Percentiles rank a stretch among this genome's conserved stretches.
Conservation (phyloP, 2,329 filamentous ascomycete genomes). For the Colletotrichum lupini region DNA sequence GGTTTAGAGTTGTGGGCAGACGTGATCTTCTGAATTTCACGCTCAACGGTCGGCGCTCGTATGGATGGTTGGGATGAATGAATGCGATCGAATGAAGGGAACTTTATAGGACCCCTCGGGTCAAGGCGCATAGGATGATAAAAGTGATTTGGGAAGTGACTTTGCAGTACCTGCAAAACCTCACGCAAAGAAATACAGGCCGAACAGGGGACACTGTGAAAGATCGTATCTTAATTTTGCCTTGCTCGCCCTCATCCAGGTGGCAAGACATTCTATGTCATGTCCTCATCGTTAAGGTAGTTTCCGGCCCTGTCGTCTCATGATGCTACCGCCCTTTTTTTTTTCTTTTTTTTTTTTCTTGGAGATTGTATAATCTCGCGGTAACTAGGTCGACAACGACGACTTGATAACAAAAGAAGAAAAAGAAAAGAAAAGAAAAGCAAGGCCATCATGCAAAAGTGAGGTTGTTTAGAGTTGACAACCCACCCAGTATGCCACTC, state of each 20-base stretch:
- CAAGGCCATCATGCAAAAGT: constrained; percentile 15
- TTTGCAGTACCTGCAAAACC: not conserved
- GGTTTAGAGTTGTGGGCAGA: not conserved
- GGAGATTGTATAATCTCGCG: not conserved
- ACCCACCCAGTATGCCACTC: not conserved
- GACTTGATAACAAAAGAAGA: not conserved
- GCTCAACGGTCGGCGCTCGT: not conserved
- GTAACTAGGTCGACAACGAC: constrained; percentile 8
- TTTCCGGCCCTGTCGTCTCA: not conserved
- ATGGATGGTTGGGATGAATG: not conserved
- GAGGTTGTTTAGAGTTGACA: not conserved
- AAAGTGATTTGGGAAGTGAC: constrained; percentile 30
- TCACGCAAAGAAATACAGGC: not conserved
- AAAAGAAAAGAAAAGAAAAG: not conserved
- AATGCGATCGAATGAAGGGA: not conserved
- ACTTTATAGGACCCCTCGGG: not conserved
- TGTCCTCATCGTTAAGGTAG: constrained; percentile 8
- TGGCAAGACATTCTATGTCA: constrained; percentile 23
- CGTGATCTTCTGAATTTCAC: not conserved
- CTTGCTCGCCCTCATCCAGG: constrained; percentile 3
- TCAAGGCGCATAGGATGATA: constrained; percentile 15
- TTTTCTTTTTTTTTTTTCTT: constrained; percentile 9
- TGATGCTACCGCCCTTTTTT: not conserved
- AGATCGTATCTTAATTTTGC: not conserved
- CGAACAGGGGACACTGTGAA: not conserved